phyloP scores from a whole-genome alignment of 805 yeast species.

The Saturnispora gosingensis region DNA sequence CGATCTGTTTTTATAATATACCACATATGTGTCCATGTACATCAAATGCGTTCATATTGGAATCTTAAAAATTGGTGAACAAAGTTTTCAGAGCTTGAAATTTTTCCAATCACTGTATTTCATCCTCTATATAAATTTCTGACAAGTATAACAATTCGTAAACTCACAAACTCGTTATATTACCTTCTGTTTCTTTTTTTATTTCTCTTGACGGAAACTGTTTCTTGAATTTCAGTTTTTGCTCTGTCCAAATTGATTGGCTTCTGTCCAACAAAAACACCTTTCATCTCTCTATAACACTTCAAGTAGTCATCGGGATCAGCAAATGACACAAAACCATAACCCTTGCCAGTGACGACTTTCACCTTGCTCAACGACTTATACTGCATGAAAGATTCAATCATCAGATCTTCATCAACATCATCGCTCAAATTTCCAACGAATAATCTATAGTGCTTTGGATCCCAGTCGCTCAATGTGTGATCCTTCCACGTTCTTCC shows the following conservation, averaged over 20 bases:
- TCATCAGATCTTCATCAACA: constrained; percentile 48
- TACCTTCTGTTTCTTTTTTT: background rate
- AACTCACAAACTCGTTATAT: background rate
- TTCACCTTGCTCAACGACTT: constrained; percentile 46
- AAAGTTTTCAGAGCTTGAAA: too few relatives aligned
- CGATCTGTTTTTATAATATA: too few relatives aligned
- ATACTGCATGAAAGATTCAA: constrained; percentile 45
- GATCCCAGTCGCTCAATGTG: constrained; percentile 53
- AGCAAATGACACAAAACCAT: constrained; percentile 63
- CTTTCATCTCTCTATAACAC: constrained; percentile 70
- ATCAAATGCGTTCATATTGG: too few relatives aligned
- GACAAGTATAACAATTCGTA: background rate
- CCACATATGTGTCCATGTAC: too few relatives aligned
- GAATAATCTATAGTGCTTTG: constrained; percentile 59
- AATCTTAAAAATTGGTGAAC: too few relatives aligned
- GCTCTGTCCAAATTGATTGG: constrained; percentile 67
- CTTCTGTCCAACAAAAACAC: constrained; percentile 64
- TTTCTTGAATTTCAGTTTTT: constrained; percentile 28
- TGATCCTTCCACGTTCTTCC: constrained; percentile 41
- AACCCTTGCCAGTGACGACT: constrained; percentile 62
- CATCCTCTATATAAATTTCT: too few relatives aligned
- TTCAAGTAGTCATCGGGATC: constrained; percentile 56
- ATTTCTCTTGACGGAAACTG: background rate
- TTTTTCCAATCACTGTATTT: too few relatives aligned
- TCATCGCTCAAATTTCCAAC: constrained; percentile 69